These are phyloP conservation scores for Boletus rufocinnamomeus DNA, from an alignment of 768 basidiomycete species.

Conservation along the genomic window DNA sequence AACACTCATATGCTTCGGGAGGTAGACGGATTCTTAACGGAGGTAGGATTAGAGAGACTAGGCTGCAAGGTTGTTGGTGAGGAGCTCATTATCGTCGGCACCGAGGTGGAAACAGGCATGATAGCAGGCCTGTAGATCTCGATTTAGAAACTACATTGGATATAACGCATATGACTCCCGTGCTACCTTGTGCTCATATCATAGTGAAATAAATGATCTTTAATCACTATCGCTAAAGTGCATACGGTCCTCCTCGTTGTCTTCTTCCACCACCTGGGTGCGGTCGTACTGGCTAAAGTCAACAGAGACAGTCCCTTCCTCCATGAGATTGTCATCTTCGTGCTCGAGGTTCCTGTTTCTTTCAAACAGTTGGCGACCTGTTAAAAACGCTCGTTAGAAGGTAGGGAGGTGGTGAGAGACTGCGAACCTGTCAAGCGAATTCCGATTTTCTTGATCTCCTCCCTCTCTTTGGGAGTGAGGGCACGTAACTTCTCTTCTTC, in stretches of 20 bases:
- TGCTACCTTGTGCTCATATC: constrained; percentile 5
- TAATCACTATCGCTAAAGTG: constrained; percentile 89
- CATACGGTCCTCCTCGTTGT: constrained; percentile 63
- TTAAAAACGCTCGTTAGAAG: constrained; percentile 10
- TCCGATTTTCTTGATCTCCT: constrained; percentile 70
- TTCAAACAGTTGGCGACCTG: constrained; percentile 94
- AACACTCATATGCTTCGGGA: constrained; percentile 42
- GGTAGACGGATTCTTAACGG: constrained; percentile 61
- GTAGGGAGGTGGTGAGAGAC: not conserved
- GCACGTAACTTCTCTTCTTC: constrained; percentile 79
- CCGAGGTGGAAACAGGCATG: constrained; percentile 53
- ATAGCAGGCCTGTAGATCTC: constrained; percentile 57
- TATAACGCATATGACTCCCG: constrained; percentile 9
- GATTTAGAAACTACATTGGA: constrained; percentile 16
- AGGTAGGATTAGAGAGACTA: constrained; percentile 55
- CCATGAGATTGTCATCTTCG: constrained; percentile 78
- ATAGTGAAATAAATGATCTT: constrained; percentile 15
- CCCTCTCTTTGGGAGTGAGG: constrained; percentile 77
- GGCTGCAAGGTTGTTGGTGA: constrained; percentile 61
- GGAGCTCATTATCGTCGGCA: constrained; percentile 54
- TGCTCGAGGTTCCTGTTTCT: constrained; percentile 65
- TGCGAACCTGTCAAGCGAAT: constrained; percentile 68
- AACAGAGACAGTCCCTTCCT: constrained; percentile 86
- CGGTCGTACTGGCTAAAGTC: constrained; percentile 90
- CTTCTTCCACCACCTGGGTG: constrained; percentile 44